These are phyloP conservation scores for Kluyveromyces sp. DNA, from an alignment of 1,139 yeast genomes.

Conservation along the genomic window DNA sequence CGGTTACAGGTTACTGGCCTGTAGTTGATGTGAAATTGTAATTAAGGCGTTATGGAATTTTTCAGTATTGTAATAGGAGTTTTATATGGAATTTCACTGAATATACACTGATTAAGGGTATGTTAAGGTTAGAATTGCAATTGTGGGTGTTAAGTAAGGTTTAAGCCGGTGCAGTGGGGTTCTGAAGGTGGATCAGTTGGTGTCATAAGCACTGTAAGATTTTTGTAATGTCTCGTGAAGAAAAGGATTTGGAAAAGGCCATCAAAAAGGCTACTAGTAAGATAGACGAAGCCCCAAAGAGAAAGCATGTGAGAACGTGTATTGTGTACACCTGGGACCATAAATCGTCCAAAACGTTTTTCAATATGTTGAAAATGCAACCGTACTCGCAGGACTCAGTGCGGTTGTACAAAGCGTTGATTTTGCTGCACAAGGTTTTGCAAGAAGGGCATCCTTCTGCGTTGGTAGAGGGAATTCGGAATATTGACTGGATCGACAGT, in stretches of 20 bases:
- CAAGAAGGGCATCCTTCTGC: constrained; percentile 94
- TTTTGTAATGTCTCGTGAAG: constrained; percentile 30
- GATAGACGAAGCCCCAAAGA: constrained; percentile 89
- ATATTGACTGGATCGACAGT: constrained; percentile 54
- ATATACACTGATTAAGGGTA: no score
- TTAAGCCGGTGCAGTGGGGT: no score
- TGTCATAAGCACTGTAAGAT: no score
- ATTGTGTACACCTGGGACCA: constrained; percentile 97
- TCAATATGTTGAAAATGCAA: constrained; percentile 75
- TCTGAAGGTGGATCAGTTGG: no score
- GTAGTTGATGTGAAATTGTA: no score
- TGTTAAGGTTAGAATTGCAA: no score
- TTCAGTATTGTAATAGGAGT: neutral
- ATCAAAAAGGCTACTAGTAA: constrained; percentile 80
- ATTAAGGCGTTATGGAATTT: no score
- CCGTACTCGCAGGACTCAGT: constrained; percentile 80
- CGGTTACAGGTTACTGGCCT: no score
- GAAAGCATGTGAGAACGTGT: constrained; percentile 92
- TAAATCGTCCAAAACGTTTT: constrained; percentile 75
- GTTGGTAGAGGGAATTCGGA: constrained; percentile 73
- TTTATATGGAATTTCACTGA: no score
- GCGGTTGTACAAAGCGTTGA: constrained; percentile 81
- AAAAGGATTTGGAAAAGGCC: constrained; percentile 56
- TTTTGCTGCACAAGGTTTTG: constrained; percentile 82
- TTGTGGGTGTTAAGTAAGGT: no score